phyloP scores from a whole-genome alignment of 495 filamentous ascomycete species.

The Melanomma pulvis-pyrius region DNA sequence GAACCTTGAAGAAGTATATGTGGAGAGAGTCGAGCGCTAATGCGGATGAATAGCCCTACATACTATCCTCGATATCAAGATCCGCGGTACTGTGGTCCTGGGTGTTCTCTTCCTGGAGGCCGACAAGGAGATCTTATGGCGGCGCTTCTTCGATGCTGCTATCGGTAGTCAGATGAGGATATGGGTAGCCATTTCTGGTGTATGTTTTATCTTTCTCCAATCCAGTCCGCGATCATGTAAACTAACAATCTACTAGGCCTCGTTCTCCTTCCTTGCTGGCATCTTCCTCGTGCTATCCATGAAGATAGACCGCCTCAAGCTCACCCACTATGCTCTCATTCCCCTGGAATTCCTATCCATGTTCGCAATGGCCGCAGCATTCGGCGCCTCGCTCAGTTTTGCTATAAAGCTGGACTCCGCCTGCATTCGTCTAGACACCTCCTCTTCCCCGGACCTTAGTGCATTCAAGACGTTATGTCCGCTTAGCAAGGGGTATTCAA shows the following conservation, averaged over 20 bases:
- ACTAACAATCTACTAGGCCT: constrained; percentile 10
- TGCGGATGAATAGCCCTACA: not conserved
- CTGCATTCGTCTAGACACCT: constrained; percentile 3
- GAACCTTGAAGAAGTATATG: not conserved
- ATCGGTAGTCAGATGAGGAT: constrained; percentile 19
- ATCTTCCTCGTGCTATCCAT: constrained; percentile 17
- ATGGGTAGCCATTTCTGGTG: constrained; percentile 24
- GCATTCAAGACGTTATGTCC: constrained; percentile 18
- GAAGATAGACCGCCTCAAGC: constrained; percentile 9
- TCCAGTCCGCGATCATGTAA: not conserved
- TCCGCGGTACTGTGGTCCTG: constrained; percentile 12
- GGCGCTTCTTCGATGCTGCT: constrained; percentile 15
- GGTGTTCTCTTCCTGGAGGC: not conserved
- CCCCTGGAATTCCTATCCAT: constrained; percentile 25
- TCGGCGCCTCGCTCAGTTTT: constrained; percentile 14
- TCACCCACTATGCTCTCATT: constrained; percentile 8
- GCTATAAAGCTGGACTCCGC: constrained; percentile 5
- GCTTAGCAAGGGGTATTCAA: constrained; percentile 20
- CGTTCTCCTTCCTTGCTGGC: constrained; percentile 12
- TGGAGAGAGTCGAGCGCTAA: not conserved
- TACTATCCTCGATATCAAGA: constrained; percentile 21
- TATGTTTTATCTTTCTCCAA: not conserved
- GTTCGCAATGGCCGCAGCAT: constrained; percentile 25
- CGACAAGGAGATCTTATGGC: constrained; percentile 9
- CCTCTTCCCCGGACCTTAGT: constrained; percentile 7